Evolutionary conservation across 2,329 filamentous ascomycete genomes (phyloP), one percentile per base, ranked within the genome.

Genomic region (Penicillium sp.): DNA sequence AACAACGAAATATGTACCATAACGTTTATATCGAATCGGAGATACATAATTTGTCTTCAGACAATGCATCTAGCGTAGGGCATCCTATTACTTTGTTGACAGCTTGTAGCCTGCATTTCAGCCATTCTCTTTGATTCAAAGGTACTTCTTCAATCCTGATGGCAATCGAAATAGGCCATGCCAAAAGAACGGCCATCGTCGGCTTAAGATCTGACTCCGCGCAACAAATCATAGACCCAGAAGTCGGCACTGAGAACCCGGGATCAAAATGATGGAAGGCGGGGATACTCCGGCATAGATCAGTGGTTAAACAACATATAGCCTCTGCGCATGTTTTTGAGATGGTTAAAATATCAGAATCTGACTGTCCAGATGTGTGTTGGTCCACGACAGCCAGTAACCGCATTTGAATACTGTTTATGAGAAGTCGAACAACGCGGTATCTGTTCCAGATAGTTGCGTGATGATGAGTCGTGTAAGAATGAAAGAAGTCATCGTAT

Each of bases 401-500:
- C 18, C 52, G 47, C 24, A 63, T 46, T n/a, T 54, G 55, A 24
- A 65, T 62, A 47, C 60, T 63, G 40, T 62, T 63, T 7, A 62
- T 49, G 23, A 65, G 60, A 3, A 66, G 52, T 6, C 62, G 60
- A 21, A 58, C 52, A 28, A 60, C 61, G 20, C 63, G 64, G 38
- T 65, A 63, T 26, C 63, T 58, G 26, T 62, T 57, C 64, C 63
- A 65, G 11, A 65, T 40, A 4, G 61, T 59, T 21, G 64, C 64
- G 52, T 66, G 64, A 20, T 59, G 55, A 20, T 58, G 61, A 5
- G 61, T 60, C 3, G 38, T 46, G 52, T 65, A 63, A 18, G 21
- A 40, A 54, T 57, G 47, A 12, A 42, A 20, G 2, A 26, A 38
- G 26, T 26, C 46, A 21, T 52, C 38, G 11, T 56, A 56, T 12